Base-by-base conservation (phyloP, 805 yeast species). In the Lipomyces orientalis region DNA sequence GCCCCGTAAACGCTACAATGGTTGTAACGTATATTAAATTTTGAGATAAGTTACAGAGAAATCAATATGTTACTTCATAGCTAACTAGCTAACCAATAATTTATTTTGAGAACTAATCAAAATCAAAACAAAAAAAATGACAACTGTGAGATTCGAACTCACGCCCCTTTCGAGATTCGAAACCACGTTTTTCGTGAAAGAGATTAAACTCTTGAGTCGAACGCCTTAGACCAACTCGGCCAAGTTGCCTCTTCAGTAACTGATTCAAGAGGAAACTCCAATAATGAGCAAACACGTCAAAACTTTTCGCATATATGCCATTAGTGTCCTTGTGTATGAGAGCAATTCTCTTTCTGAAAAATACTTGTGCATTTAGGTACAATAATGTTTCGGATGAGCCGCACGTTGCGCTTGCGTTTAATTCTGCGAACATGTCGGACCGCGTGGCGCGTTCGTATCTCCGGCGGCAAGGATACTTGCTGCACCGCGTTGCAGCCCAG, bases 131-230 rank as follows among this genome's bases (percentile, higher is more conserved):
- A 67, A 63, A 67, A 67, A 60, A 14, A 8, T 68, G 71, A 67
- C 65, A 68, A 63, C 66, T 63, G 71, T 65, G 71, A 68, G 69
- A 65, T 68, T 68, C 69, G 71, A 68, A 65, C 71, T 68, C 71
- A 68, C 71, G 69, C 69, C 71, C 67, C 71, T 68, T 68, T 65
- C 71, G 69, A 68, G 71, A 68, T 68, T 68, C 71, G 71, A 68
- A 68, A 69, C 71, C 71, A 68, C 71, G 65, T 19, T 56, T 39
- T n/a, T 43, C 63, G 71, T 67, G 64, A 58, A 67, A 68, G 66
- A 60, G 35, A 54, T 43, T 54, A 61, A 55, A 52, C 66, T 67
- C 71, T 68, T 68, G 71, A 68, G 71, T 68, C 71, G 71, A 68
- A 68, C 71, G 67, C 71, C 71, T 68, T 67, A 67, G 70, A 67